A percentile compares a stretch with the other conserved stretches of the same genome.
Evolutionary conservation across 306 rosid species (phyloP).

Genomic region (Cucurbita moschata): DNA sequence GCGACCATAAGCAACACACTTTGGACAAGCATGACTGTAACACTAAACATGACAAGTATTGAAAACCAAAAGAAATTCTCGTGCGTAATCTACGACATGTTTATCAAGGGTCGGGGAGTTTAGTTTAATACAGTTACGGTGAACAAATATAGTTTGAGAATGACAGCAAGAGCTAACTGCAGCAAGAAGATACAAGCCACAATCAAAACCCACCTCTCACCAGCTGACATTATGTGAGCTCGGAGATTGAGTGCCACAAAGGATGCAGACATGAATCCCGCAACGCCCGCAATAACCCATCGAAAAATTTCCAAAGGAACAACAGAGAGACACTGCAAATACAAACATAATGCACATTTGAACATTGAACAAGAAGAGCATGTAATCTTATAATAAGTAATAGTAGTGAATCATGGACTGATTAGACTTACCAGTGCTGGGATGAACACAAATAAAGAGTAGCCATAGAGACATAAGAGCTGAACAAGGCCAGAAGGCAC

Average conservation of each 20-base stretch:
- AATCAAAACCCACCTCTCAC: slow-evolving; percentile 84
- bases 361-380: slow-evolving; percentile 1
- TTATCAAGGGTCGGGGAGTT: slow-evolving; percentile 8
- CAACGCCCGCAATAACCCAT: slow-evolving; percentile 79
- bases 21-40: too few relatives aligned
- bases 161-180: slow-evolving; percentile 82
- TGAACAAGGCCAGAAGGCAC: slow-evolving; percentile 86
- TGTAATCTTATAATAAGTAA: not conserved
- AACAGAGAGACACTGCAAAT: slow-evolving; percentile 72
- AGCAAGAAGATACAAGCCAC: slow-evolving; percentile 80
- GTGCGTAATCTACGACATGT: slow-evolving; percentile 23
- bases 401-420: not conserved
- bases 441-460: slow-evolving; percentile 79
- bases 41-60: not conserved
- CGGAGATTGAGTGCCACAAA: slow-evolving; percentile 85
- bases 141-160: slow-evolving; percentile 66
- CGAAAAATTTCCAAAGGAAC: slow-evolving; percentile 69
- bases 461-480: slow-evolving; percentile 86
- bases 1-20: too few relatives aligned
- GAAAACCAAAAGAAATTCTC: not conserved
- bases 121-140: slow-evolving; percentile 49
- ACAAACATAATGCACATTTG: not conserved
- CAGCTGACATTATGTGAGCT: slow-evolving; percentile 79
- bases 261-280: slow-evolving; percentile 86
- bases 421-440: slow-evolving; percentile 67